These are phyloP conservation scores for Myriosclerotinia duriaeana DNA, from an alignment of 2,329 filamentous ascomycete genomes.

Conservation along the genomic window DNA sequence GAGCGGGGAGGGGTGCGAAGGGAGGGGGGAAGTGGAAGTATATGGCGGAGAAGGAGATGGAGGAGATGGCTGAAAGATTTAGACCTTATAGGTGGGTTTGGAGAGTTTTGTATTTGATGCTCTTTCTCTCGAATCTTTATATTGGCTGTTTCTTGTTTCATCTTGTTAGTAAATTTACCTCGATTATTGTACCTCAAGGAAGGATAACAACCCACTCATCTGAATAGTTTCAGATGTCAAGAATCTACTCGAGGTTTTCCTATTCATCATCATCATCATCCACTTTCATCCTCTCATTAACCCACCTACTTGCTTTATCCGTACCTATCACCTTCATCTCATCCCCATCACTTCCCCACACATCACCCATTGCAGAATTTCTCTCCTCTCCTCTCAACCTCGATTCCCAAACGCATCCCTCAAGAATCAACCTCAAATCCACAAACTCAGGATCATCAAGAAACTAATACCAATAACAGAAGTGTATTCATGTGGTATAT, in stretches of 20 bases:
- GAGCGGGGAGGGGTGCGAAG: conserved; percentile 54
- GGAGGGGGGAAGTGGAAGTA: conserved; percentile 87
- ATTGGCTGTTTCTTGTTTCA: background rate
- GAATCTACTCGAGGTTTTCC: background rate
- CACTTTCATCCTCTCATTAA: background rate
- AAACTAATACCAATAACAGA: conserved; percentile 45
- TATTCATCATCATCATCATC: no score
- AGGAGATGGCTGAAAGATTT: conserved; percentile 75
- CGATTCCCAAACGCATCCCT: background rate
- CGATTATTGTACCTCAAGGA: background rate
- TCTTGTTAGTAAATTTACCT: background rate
- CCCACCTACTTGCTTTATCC: background rate
- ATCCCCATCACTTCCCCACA: background rate
- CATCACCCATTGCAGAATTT: no score
- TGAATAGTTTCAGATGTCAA: background rate
- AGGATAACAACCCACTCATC: no score
- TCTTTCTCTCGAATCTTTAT: background rate
- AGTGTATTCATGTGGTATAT: conserved; percentile 98
- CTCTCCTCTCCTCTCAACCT: no score
- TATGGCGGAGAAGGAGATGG: conserved; percentile 92
- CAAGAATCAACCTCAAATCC: no score
- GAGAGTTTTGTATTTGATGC: background rate
- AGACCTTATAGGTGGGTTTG: conserved; percentile 68
- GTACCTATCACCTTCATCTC: background rate
- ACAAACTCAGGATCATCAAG: background rate